Base-by-base conservation (phyloP, 495 filamentous ascomycete genomes). In the Xylaria acuta region DNA sequence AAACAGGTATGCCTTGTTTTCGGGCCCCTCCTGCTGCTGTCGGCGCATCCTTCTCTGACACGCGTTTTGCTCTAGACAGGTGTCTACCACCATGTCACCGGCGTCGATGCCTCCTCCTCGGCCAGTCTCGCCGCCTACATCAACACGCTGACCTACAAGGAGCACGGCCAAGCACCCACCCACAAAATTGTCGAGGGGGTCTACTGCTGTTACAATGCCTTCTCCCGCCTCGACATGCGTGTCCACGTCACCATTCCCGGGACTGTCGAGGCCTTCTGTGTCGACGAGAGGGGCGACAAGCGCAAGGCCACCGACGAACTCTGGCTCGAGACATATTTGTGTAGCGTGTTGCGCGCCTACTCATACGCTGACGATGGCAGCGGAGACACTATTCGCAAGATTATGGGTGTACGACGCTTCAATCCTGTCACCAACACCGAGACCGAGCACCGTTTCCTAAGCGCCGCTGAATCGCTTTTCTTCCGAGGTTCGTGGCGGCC, bases 121-220 rank as follows among this genome's bases (percentile, higher is more conserved):
- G 96, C 96, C 27, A 97, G 94, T 80, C 84, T 99, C 67, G 96
- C 96, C 54, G 96, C 96, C 75, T 99, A 99, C 80, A 95, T 99
- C 82, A 99, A 98, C 82, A 98, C 96, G 41, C 87, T 99, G 32
- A 97, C 93, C 11, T 97, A 97, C 83, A 91, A 91, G 68, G 90
- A 93, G 34, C 89, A 93, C 72, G 94, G 93, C 75, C 93, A 96
- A 54, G 83, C 85, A 41, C 82, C 87, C 75, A 92, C 92, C 58
- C 88, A 92, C 80, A 98, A 97, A 81, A 94, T 98, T 49, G 90
- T 94, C 18, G 96, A 95, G 64, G 96, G 96, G 18, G 87, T 97
- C 32, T 98, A 98, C 81, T 98, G 96, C 83, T 99, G 97, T 83
- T 99, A 99, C 86, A 99, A 99, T 94, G 96, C 96, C 73, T 98